Conservation (phyloP, 2,329 filamentous ascomycete species). For the Endoconidiophora laricicola region DNA sequence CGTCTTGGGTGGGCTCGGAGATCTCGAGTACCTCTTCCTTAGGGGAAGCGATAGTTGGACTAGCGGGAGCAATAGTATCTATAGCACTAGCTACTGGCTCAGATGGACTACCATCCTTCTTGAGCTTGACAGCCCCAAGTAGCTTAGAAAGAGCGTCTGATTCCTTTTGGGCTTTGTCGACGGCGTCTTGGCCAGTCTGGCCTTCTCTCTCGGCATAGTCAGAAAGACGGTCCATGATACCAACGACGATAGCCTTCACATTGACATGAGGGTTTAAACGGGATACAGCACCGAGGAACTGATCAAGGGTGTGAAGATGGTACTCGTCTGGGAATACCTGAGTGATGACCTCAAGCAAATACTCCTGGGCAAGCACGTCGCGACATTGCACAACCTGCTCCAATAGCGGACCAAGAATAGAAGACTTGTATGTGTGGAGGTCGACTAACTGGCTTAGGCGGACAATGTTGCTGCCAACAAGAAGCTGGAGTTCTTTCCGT, state of each 20-base stretch:
- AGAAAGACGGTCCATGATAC: constrained; percentile 89
- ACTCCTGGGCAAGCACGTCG: constrained; percentile 92
- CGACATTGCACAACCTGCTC: constrained; percentile 97
- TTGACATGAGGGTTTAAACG: constrained; percentile 92
- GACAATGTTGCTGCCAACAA: constrained; percentile 93
- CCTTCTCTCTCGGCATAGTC: constrained; percentile 86
- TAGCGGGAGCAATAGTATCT: constrained; percentile 15
- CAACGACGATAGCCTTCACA: constrained; percentile 94
- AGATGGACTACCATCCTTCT: constrained; percentile 30
- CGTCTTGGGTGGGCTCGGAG: constrained; percentile 7
- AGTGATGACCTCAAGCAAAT: constrained; percentile 92
- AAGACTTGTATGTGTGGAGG: constrained; percentile 80
- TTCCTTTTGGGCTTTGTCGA: constrained; percentile 54
- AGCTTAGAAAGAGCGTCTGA: constrained; percentile 62
- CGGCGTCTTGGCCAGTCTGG: constrained; percentile 51
- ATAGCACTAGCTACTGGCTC: constrained; percentile 14
- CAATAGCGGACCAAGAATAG: constrained; percentile 72
- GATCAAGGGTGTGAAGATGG: constrained; percentile 89
- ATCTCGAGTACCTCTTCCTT: constrained; percentile 14
- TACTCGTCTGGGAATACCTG: constrained; percentile 98
- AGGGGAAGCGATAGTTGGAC: constrained; percentile 17
- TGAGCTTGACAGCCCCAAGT: constrained; percentile 59
- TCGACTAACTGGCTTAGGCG: constrained; percentile 90
- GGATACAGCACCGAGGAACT: constrained; percentile 84
- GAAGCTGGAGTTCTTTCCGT: constrained; percentile 81